Evolutionary conservation across 2,329 filamentous ascomycete species (phyloP).

Genomic region (Hypoxylon sp.): DNA sequence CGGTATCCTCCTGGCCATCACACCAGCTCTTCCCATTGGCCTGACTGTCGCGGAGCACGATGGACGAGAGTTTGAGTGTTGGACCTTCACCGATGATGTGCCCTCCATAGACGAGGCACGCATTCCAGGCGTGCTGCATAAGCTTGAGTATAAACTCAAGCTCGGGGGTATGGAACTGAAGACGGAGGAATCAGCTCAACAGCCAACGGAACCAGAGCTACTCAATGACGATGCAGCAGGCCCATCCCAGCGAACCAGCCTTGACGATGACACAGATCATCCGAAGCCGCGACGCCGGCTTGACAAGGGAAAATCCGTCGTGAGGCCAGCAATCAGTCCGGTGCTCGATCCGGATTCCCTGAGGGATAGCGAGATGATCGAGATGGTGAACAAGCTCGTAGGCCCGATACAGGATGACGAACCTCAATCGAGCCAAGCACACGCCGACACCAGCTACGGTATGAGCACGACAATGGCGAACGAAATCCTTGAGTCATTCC

Average conservation of each 20-base stretch:
- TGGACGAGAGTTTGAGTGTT: constrained; percentile 36
- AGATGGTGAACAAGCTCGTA: constrained; percentile 50
- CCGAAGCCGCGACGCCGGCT: background rate
- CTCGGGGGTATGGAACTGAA: constrained; percentile 25
- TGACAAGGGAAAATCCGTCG: constrained; percentile 31
- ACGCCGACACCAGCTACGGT: constrained; percentile 59
- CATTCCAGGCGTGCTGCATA: constrained; percentile 38
- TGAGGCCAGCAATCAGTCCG: constrained; percentile 18
- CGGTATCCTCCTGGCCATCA: constrained; percentile 56
- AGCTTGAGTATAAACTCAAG: constrained; percentile 38
- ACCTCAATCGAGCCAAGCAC: constrained; percentile 40
- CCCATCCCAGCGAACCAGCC: constrained; percentile 6
- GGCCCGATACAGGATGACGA: constrained; percentile 42
- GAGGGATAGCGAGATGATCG: constrained; percentile 54
- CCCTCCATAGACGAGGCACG: constrained; percentile 31
- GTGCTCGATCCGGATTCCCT: constrained; percentile 39
- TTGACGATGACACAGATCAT: background rate
- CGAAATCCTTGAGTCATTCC: constrained; percentile 56
- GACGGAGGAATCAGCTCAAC: constrained; percentile 12
- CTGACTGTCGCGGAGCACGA: constrained; percentile 32
- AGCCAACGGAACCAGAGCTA: constrained; percentile 1
- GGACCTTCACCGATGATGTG: constrained; percentile 39
- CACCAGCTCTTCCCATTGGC: constrained; percentile 51
- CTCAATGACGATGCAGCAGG: background rate
- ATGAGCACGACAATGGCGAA: constrained; percentile 62